These are phyloP conservation scores for Macrolepiota dolichaula DNA, from an alignment of 768 basidiomycete genomes.

Conservation along the genomic window DNA sequence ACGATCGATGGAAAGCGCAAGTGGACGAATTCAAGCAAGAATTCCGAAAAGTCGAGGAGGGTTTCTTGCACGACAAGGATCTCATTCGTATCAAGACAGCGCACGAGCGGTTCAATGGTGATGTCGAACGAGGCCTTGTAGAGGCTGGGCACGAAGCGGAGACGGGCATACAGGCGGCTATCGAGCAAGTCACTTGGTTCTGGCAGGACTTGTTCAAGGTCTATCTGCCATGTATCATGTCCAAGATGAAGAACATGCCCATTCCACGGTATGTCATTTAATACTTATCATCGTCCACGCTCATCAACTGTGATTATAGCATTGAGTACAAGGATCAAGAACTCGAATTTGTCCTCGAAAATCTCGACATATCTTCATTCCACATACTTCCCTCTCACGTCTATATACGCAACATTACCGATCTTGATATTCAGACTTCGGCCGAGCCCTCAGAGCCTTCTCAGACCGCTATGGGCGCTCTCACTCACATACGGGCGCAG, in stretches of 20 bases:
- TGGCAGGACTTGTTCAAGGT: constrained; percentile 83
- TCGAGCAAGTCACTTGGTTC: constrained; percentile 70
- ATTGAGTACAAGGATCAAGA: constrained; percentile 70
- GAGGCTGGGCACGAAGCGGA: constrained; percentile 32
- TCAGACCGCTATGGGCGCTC: constrained; percentile 52
- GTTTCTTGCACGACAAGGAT: constrained; percentile 47
- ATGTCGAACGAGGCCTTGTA: constrained; percentile 42
- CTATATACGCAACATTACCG: constrained; percentile 69
- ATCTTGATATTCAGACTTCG: constrained; percentile 42
- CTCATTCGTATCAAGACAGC: constrained; percentile 43
- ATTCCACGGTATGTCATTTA: constrained; percentile 54
- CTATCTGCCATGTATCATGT: constrained; percentile 60
- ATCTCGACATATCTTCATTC: constrained; percentile 66
- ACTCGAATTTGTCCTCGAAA: constrained; percentile 72
- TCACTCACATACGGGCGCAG: constrained; percentile 64
- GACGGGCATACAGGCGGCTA: constrained; percentile 44
- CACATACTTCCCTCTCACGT: constrained; percentile 66
- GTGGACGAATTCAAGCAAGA: constrained; percentile 44
- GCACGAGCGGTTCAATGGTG: constrained; percentile 42
- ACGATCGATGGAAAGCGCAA: constrained; percentile 52
- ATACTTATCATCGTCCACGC: not conserved
- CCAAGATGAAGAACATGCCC: constrained; percentile 55
- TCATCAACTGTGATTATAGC: constrained; percentile 29
- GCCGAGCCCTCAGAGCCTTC: constrained; percentile 32
- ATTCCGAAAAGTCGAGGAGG: constrained; percentile 39